Evolutionary conservation across 2,329 filamentous ascomycete genomes (phyloP), one percentile per base, ranked within the genome.

Genomic region (Cercospora berteroae): DNA sequence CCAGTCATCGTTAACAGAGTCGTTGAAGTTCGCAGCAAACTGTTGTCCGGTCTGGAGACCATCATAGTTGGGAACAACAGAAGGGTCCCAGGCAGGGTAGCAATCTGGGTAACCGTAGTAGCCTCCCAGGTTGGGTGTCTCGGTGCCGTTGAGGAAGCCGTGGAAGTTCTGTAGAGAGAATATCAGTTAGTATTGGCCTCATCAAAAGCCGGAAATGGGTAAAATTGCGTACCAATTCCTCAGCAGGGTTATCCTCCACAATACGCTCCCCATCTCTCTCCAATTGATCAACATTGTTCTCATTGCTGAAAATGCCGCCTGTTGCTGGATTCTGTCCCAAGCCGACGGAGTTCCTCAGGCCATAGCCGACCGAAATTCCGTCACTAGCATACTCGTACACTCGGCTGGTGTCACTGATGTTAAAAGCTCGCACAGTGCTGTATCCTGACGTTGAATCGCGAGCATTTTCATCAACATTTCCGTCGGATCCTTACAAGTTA

Each of bases 81-180:
- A 74, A 0, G 85, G 83, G 66, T 85, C 82, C 89, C 89, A 92
- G 9, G 89, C 81, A 0, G 90, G 82, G 72, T 88, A 90, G 79
- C 90, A 93, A 57, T 83, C 79, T 1, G 90, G 90, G 74, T 92
- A 93, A 23, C 90, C 90, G 73, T 89, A 90, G 77, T 92, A 91
- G 4, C 73, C 73, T n/a, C 82, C 83, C 70, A 84, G 78, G 25
- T 78, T 72, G 1, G 72, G 66, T 20, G 76, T 79, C 12, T 72
- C 16, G 0, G 83, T 84, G 20, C 82, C 82, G 48, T 85, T 84
- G 2, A 91, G 80, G 67, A 83, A 85, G 3, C 90, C 90, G 68
- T 90, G 87, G 76, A 87, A 91, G 77, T 93, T 92, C 76, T 63
- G 7, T n/a, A n/a, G n/a, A 58, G 12, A 13, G 4, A 7, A 5